Percentiles rank a stretch among this genome's conserved stretches.
These are phyloP conservation scores for Paxillus rubicundulus DNA, from an alignment of 768 basidiomycete genomes.

Conservation along the genomic window DNA sequence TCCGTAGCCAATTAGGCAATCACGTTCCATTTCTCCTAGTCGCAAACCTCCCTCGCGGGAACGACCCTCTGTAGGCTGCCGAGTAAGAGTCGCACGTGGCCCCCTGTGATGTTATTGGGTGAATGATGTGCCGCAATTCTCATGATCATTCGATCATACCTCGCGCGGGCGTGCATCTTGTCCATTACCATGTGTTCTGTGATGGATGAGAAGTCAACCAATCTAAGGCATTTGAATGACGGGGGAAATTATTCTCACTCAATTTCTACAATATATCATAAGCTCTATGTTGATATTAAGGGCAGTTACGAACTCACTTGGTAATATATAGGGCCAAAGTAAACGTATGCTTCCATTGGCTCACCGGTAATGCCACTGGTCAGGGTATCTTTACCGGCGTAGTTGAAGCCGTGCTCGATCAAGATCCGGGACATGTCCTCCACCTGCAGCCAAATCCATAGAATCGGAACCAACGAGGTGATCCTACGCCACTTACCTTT, in stretches of 20 bases:
- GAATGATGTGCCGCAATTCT: slow-evolving; percentile 6
- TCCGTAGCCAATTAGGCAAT: slow-evolving; percentile 98
- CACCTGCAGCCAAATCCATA: slow-evolving; percentile 48
- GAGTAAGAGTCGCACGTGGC: slow-evolving; percentile 92
- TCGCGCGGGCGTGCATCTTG: slow-evolving; percentile 99
- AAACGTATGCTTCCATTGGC: slow-evolving; percentile 93
- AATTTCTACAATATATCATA: slow-evolving; percentile 63
- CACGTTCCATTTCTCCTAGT: slow-evolving; percentile 98
- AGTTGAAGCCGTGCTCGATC: slow-evolving; percentile 93
- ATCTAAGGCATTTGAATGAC: not conserved
- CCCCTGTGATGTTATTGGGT: slow-evolving; percentile 54
- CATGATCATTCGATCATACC: slow-evolving; percentile 44
- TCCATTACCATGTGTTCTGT: slow-evolving; percentile 99
- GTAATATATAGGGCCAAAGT: slow-evolving; percentile 98
- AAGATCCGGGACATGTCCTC: slow-evolving; percentile 98
- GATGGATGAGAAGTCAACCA: slow-evolving; percentile 15
- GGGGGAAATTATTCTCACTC: slow-evolving; percentile 52
- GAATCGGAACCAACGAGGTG: slow-evolving; percentile 5
- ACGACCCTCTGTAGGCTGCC: slow-evolving; percentile 97
- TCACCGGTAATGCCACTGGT: slow-evolving; percentile 98
- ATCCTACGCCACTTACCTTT: slow-evolving; percentile 52
- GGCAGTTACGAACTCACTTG: slow-evolving; percentile 52
- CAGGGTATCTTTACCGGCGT: slow-evolving; percentile 98
- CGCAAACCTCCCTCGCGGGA: slow-evolving; percentile 97
- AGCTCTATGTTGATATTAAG: slow-evolving; percentile 4